phyloP scores from a whole-genome alignment of 768 basidiomycete genomes.

The Termitomyces sp. region DNA sequence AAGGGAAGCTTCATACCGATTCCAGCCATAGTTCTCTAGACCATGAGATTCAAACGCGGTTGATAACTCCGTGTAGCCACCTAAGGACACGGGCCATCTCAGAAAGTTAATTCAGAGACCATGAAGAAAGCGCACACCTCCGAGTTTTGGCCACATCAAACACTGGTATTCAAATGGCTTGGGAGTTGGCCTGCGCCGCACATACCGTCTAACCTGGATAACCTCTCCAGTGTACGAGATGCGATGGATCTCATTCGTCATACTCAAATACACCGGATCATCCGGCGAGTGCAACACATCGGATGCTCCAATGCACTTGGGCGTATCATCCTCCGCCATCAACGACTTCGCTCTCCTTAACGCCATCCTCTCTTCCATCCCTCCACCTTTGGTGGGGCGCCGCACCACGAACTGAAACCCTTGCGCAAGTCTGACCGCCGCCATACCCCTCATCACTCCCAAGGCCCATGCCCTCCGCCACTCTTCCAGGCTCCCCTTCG shows the following conservation, averaged over 20 bases:
- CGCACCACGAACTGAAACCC: conserved; percentile 91
- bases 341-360: conserved; percentile 57
- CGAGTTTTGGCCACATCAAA: conserved; percentile 91
- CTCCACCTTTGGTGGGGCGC: conserved; percentile 30
- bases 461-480: conserved; percentile 71
- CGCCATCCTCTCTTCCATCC: conserved; percentile 30
- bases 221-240: conserved; percentile 90
- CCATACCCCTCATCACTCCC: conserved; percentile 89
- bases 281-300: conserved; percentile 58
- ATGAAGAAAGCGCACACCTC: conserved; percentile 36
- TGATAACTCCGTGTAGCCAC: conserved; percentile 78
- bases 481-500: conserved; percentile 51
- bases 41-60: conserved; percentile 78
- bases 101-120: not conserved
- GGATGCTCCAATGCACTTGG: conserved; percentile 62
- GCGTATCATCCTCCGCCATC: conserved; percentile 51
- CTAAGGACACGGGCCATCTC: conserved; percentile 20
- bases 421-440: conserved; percentile 86
- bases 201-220: conserved; percentile 85
- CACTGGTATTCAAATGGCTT: conserved; percentile 78
- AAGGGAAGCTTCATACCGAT: conserved; percentile 48
- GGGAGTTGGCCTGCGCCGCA: conserved; percentile 66
- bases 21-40: conserved; percentile 84
- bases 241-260: conserved; percentile 93
- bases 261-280: conserved; percentile 86